These are phyloP conservation scores for Alternaria triticina DNA, from an alignment of 2,329 filamentous ascomycete genomes.

Conservation along the genomic window DNA sequence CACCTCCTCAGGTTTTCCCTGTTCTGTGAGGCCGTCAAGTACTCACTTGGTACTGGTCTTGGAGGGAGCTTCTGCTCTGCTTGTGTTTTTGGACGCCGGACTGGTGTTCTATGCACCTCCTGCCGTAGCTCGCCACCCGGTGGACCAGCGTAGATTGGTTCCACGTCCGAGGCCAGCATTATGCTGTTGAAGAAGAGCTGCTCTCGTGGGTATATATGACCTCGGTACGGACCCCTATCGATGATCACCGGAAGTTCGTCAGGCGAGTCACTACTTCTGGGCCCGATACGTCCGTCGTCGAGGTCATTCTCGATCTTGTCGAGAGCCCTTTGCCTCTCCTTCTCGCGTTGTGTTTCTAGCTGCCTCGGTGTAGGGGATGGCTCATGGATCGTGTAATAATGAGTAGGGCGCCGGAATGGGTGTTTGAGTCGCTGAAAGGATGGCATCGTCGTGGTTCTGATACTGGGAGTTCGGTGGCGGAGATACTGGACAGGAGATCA, in stretches of 20 bases:
- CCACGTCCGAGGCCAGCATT: conserved; percentile 20
- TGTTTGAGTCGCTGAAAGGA: conserved; percentile 17
- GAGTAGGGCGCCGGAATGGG: conserved; percentile 12
- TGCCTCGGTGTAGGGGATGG: background rate
- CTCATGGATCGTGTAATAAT: background rate
- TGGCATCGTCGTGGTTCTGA: conserved; percentile 10
- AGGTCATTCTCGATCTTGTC: conserved; percentile 5
- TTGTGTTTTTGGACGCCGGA: background rate
- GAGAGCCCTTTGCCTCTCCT: background rate
- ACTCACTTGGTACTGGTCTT: conserved; percentile 4
- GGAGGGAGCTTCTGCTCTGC: background rate
- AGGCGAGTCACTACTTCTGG: background rate
- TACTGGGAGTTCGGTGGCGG: background rate
- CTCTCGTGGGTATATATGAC: conserved; percentile 15
- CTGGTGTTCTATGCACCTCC: conserved; percentile 1
- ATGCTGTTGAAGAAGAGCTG: conserved; percentile 28
- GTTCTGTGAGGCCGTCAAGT: background rate
- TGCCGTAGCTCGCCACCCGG: conserved; percentile 2
- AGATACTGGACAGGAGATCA: background rate
- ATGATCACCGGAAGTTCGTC: conserved; percentile 16
- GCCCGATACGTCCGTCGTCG: conserved; percentile 2
- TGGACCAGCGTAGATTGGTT: conserved; percentile 2
- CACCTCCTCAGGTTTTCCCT: background rate
- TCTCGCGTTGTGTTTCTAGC: background rate
- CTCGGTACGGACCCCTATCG: conserved; percentile 19